Percentiles rank a stretch among this genome's conserved stretches.
Conservation (phyloP, 176 grass and related monocot genomes). For the Bolboschoenus planiculmis region DNA sequence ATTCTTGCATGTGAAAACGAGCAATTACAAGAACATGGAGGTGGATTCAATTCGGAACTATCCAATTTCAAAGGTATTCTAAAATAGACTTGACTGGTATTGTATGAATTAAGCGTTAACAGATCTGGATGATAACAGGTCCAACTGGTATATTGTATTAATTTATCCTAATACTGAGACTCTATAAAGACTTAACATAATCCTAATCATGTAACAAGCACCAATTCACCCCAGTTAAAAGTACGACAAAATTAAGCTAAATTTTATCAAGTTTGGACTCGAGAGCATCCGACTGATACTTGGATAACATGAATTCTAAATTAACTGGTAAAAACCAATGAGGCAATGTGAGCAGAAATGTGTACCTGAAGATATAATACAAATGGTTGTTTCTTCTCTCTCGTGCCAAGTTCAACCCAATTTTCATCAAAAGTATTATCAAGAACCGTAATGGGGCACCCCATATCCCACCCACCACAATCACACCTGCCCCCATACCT, state of each 20-base stretch:
- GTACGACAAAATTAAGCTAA: not conserved
- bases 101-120: not conserved
- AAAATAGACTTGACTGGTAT: not conserved
- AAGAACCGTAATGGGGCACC: slow-evolving; percentile 82
- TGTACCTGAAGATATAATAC: slow-evolving; percentile 68
- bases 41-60: not conserved
- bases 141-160: not conserved
- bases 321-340: not conserved
- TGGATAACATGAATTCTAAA: not conserved
- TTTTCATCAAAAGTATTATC: slow-evolving; percentile 45
- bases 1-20: slow-evolving; percentile 4
- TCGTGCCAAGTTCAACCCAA: slow-evolving; percentile 40
- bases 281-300: not conserved
- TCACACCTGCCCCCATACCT: slow-evolving; percentile 81
- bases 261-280: not conserved
- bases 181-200: not conserved
- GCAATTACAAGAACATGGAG: not conserved
- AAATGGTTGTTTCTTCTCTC: slow-evolving; percentile 49
- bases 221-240: not conserved
- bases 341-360: not conserved
- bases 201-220: not conserved
- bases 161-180: not conserved
- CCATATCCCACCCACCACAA: slow-evolving; percentile 98
- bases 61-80: not conserved
- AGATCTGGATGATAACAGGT: not conserved